Conservation (phyloP, 2,329 filamentous ascomycete genomes). For the Ambrosiella beaveri region DNA sequence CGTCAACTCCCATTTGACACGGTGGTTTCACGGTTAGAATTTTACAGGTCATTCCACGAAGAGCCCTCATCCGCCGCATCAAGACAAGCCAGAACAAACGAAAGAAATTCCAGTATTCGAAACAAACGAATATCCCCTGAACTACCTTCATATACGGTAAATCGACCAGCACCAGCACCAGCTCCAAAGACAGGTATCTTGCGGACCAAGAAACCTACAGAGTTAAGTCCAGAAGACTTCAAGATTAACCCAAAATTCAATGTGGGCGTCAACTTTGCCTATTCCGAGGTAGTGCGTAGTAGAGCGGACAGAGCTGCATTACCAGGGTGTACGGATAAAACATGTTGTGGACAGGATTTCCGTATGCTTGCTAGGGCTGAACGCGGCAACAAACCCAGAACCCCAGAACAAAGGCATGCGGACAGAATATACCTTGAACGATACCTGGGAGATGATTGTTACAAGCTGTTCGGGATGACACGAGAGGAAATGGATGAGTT, state of each 20-base stretch:
- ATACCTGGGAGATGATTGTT: constrained; percentile 40
- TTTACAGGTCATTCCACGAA: constrained; percentile 2
- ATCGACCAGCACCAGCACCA: not conserved
- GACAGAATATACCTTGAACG: constrained; percentile 36
- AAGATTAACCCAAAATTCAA: constrained; percentile 62
- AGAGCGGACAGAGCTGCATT: constrained; percentile 52
- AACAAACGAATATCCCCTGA: not conserved
- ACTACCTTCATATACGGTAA: not conserved
- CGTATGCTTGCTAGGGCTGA: constrained; percentile 43
- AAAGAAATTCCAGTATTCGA: not conserved
- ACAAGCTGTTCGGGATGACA: constrained; percentile 40
- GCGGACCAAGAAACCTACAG: constrained; percentile 20
- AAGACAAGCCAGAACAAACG: not conserved
- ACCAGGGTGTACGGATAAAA: constrained; percentile 53
- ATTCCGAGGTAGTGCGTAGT: constrained; percentile 54
- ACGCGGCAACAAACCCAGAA: constrained; percentile 24
- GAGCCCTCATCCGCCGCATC: constrained; percentile 1
- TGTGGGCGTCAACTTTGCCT: constrained; percentile 55
- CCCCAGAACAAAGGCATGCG: constrained; percentile 21
- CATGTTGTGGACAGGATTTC: constrained; percentile 62
- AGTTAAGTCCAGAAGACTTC: constrained; percentile 55
- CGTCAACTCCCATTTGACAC: constrained; percentile 9
- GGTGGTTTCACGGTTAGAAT: not conserved
- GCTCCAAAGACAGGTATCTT: not conserved
- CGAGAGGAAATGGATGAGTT: constrained; percentile 44